These are phyloP conservation scores for Aspergillus japonicus DNA, from an alignment of 2,329 filamentous ascomycete genomes.

Conservation along the genomic window DNA sequence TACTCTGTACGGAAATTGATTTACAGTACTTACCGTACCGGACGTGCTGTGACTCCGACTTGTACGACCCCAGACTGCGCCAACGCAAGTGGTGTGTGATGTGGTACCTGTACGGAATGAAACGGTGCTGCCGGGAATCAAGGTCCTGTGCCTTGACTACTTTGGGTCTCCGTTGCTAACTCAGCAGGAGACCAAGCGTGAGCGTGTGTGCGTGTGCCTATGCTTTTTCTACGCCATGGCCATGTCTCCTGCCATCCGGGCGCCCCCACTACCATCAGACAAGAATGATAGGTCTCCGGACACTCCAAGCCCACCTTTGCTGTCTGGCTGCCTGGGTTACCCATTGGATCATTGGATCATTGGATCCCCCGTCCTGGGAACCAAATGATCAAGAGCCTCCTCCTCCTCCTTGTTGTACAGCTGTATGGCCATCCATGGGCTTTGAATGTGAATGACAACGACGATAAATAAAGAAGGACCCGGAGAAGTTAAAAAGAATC, in stretches of 20 bases:
- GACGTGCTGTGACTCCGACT: conserved; percentile 1
- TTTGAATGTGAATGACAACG: not conserved
- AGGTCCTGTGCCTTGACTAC: not conserved
- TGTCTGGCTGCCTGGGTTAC: not conserved
- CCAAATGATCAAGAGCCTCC: not conserved
- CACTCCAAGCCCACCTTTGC: not conserved
- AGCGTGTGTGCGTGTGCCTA: not conserved
- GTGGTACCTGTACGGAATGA: conserved; percentile 6
- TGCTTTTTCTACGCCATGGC: conserved; percentile 11
- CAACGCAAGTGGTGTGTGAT: not conserved
- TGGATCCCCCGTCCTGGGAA: not conserved
- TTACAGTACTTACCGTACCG: not conserved
- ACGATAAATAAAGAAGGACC: too few species aligned
- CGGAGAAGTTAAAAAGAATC: not conserved
- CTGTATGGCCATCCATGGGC: too few species aligned
- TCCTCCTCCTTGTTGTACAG: not conserved
- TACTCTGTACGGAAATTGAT: not conserved
- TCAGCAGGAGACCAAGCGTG: not conserved
- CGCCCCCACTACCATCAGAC: conserved; percentile 13
- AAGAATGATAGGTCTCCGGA: conserved; percentile 10
- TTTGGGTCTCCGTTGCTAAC: not conserved
- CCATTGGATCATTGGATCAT: too few species aligned
- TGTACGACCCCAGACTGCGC: conserved; percentile 1
- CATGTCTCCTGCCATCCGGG: conserved; percentile 12
- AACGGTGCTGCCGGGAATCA: not conserved